These are phyloP conservation scores for Clarireedia sp. DNA, from an alignment of 2,329 filamentous ascomycete species.

Conservation along the genomic window DNA sequence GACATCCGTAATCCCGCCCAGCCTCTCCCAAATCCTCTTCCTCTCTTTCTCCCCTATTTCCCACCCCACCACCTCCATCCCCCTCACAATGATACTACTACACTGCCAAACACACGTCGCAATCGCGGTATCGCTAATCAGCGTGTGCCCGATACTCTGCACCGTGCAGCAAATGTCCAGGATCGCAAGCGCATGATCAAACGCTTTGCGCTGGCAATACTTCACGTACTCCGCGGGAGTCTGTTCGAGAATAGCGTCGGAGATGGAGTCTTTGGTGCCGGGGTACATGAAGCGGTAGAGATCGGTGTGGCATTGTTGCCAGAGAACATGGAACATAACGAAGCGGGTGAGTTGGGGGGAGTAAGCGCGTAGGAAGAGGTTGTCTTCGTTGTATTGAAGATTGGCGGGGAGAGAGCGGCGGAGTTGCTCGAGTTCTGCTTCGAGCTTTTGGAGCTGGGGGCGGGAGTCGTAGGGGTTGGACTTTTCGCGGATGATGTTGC, in stretches of 20 bases:
- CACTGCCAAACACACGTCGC: constrained; percentile 5
- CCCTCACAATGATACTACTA: constrained; percentile 6
- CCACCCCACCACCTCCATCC: constrained; percentile 1
- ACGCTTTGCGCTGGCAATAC: constrained; percentile 5
- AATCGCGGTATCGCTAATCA: constrained; percentile 5
- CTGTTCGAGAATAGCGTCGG: neutral
- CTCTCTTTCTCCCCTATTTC: neutral
- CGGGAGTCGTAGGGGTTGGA: constrained; percentile 5
- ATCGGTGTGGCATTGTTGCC: constrained; percentile 7
- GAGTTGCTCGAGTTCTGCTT: constrained; percentile 1
- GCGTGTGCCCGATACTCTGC: constrained; percentile 5
- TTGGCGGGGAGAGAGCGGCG: constrained; percentile 2
- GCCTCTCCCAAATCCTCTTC: neutral
- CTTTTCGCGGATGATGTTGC: constrained; percentile 6
- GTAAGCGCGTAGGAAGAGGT: constrained; percentile 8
- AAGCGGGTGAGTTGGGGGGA: constrained; percentile 7
- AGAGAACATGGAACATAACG: constrained; percentile 7
- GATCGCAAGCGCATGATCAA: constrained; percentile 2
- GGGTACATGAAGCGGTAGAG: constrained; percentile 7
- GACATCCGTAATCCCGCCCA: neutral
- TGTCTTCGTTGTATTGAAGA: constrained; percentile 8
- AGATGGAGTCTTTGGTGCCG: constrained; percentile 5
- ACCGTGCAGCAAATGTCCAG: constrained; percentile 5
- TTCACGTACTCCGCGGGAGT: neutral
- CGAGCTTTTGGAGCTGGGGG: constrained; percentile 1